Evolutionary conservation across 495 filamentous ascomycete species (phyloP).

Genomic region (Tuber borchii): DNA sequence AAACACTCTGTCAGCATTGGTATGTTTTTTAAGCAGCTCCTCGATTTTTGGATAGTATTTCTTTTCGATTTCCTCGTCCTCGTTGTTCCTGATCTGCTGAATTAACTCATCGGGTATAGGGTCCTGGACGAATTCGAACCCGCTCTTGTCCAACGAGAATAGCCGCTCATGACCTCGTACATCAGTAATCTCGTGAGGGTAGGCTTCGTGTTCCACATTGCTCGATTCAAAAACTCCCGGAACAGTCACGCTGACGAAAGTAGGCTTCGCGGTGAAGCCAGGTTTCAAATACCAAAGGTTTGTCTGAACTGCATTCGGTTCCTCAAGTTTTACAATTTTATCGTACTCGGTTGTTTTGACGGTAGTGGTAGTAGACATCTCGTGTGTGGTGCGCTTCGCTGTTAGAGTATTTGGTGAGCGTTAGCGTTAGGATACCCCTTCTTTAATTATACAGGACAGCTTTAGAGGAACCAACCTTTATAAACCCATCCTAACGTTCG

Average conservation of each 20-base stretch:
- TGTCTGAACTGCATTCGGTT: neutral
- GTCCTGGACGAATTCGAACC: neutral
- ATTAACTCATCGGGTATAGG: neutral
- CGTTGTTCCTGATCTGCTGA: neutral
- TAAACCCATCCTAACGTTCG: neutral
- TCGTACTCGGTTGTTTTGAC: neutral
- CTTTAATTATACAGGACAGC: neutral
- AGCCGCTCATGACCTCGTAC: conserved; percentile 1
- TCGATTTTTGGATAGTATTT: conserved; percentile 4
- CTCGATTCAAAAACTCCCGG: neutral
- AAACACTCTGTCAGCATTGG: neutral
- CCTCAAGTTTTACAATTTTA: neutral
- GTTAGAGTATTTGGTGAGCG: neutral
- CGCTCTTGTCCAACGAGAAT: conserved; percentile 9
- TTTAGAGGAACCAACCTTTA: neutral
- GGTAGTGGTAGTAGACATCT: neutral
- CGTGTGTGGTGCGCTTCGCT: neutral
- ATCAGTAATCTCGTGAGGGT: neutral
- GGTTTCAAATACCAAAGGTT: neutral
- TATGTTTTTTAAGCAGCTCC: conserved; percentile 3
- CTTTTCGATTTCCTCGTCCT: neutral
- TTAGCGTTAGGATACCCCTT: neutral
- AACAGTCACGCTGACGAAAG: neutral
- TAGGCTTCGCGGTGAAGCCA: neutral
- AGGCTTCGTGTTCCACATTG: neutral